phyloP scores from a whole-genome alignment of 805 yeast species.

The Lipomyces yamanashiensis region DNA sequence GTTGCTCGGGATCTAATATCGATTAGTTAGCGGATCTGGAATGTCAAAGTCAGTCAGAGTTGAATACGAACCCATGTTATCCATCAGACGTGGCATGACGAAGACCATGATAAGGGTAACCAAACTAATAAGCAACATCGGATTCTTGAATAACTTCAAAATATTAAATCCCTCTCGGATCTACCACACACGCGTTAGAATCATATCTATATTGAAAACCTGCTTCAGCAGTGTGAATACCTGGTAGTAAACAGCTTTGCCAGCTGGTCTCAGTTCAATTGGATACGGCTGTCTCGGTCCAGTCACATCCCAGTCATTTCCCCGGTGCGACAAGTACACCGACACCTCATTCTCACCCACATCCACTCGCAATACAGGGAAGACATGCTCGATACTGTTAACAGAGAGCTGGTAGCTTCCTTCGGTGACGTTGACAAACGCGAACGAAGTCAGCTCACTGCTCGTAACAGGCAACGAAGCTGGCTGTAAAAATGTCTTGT shows the following conservation, averaged over 20 bases:
- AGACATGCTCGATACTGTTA: constrained; percentile 35
- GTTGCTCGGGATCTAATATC: constrained; percentile 43
- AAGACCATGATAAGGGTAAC: constrained; percentile 44
- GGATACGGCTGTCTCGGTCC: constrained; percentile 46
- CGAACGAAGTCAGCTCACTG: constrained; percentile 30
- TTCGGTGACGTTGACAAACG: constrained; percentile 38
- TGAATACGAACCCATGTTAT: constrained; percentile 38
- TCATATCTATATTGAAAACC: background rate
- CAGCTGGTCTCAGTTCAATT: constrained; percentile 40
- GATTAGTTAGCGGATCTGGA: background rate
- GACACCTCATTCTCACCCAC: constrained; percentile 38
- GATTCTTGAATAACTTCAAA: constrained; percentile 43
- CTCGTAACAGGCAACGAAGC: background rate
- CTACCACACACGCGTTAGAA: constrained; percentile 1
- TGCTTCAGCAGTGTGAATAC: background rate
- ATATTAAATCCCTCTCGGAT: constrained; percentile 42
- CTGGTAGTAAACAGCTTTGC: constrained; percentile 39
- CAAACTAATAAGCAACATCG: constrained; percentile 46
- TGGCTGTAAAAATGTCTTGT: constrained; percentile 7
- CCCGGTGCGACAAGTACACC: constrained; percentile 40
- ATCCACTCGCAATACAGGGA: constrained; percentile 31
- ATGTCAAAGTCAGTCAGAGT: background rate
- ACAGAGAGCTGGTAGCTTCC: constrained; percentile 40
- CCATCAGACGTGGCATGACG: constrained; percentile 43
- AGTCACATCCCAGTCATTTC: constrained; percentile 40